Conservation (phyloP, 768 basidiomycete species). For the Xanthoconium purpureum region DNA sequence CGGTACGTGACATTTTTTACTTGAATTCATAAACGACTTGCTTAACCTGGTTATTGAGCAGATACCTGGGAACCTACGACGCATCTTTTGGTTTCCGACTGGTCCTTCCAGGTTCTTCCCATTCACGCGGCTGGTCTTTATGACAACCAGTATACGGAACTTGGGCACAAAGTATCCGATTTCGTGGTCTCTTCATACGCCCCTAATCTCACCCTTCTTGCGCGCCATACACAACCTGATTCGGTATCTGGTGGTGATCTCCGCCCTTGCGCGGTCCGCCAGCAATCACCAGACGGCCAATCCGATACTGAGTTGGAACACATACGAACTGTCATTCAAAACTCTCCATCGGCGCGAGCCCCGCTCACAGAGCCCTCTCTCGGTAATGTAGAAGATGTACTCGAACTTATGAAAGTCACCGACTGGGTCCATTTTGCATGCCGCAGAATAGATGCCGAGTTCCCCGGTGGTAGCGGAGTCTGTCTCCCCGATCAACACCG, state of each 20-base stretch:
- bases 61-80: neutral
- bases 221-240: neutral
- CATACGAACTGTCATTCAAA: conserved; percentile 4
- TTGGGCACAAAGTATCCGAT: neutral
- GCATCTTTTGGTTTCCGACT: neutral
- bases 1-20: neutral
- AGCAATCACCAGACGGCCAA: conserved; percentile 15
- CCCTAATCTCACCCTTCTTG: conserved; percentile 11
- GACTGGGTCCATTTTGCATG: conserved; percentile 1
- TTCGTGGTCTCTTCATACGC: neutral
- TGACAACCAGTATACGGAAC: neutral
- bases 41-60: neutral
- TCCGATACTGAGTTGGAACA: conserved; percentile 20
- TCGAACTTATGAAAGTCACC: neutral
- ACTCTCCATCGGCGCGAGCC: neutral
- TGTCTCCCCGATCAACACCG: neutral
- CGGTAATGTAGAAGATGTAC: conserved; percentile 13
- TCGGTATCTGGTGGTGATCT: neutral
- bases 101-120: neutral
- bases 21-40: neutral
- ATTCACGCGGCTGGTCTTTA: neutral
- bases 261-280: neutral
- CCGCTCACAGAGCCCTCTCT: neutral
- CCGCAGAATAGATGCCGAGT: neutral
- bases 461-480: neutral